Evolutionary conservation across 164 flowering plant species (phyloP).

Genomic region (Vitis riparia): DNA sequence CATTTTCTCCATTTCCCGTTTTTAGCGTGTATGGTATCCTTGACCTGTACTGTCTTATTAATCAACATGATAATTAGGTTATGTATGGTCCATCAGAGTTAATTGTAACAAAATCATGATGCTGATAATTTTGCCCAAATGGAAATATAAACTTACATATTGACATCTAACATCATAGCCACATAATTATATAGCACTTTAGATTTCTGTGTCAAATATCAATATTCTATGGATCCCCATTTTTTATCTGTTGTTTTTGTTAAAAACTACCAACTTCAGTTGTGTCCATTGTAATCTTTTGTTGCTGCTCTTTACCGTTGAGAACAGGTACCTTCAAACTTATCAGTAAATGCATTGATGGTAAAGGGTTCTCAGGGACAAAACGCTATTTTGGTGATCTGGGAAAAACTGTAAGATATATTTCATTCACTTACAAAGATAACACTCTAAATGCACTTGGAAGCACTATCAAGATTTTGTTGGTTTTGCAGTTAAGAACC

Average conservation of each 20-base stretch:
- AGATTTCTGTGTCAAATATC: not conserved
- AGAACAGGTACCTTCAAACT: conserved; percentile 79
- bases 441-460: not conserved
- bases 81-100: not conserved
- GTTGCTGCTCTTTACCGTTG: conserved; percentile 9
- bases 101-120: not conserved
- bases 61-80: not conserved
- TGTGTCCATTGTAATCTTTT: not conserved
- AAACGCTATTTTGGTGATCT: conserved; percentile 94
- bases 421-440: not conserved
- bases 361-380: conserved; percentile 87
- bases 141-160: not conserved
- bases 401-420: conserved; percentile 72
- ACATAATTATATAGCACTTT: not conserved
- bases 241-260: not conserved
- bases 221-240: not conserved
- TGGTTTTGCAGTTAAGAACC: conserved; percentile 61
- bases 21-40: not conserved
- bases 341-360: conserved; percentile 70
- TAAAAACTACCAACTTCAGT: not conserved
- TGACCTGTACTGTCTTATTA: not conserved
- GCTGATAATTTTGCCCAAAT: too few species aligned
- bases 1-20: not conserved
- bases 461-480: not conserved
- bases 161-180: not conserved